Percentiles rank a stretch among this genome's conserved stretches.
These are phyloP conservation scores for Monosporascus sp. DNA, from an alignment of 2,329 filamentous ascomycete species.

Conservation along the genomic window DNA sequence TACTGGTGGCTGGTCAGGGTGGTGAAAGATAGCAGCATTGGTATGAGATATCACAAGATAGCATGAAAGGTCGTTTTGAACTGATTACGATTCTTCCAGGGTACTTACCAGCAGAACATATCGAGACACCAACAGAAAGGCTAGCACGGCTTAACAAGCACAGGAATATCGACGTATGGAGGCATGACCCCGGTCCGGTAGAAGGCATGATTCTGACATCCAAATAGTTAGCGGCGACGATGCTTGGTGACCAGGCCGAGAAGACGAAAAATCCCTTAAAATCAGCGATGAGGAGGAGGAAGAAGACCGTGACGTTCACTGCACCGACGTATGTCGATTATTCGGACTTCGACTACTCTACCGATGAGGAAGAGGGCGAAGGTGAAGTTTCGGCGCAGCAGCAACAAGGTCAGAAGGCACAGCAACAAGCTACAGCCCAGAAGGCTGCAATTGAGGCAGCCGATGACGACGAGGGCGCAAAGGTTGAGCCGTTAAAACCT, in stretches of 20 bases:
- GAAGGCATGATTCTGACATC: conserved; percentile 20
- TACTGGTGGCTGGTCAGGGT: conserved; percentile 99
- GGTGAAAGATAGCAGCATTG: conserved; percentile 95
- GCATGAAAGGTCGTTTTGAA: background rate
- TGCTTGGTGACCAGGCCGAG: conserved; percentile 61
- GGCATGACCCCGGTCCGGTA: background rate
- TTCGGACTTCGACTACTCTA: conserved; percentile 79
- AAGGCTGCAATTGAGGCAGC: conserved; percentile 26
- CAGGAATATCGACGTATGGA: conserved; percentile 86
- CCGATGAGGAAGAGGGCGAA: conserved; percentile 62
- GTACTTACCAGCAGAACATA: conserved; percentile 94
- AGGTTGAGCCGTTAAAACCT: conserved; percentile 51
- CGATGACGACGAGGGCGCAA: conserved; percentile 46
- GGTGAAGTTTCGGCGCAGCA: conserved; percentile 39
- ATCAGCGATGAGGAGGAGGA: conserved; percentile 74
- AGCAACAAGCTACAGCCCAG: conserved; percentile 23
- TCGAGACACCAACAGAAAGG: conserved; percentile 94
- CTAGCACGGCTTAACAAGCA: conserved; percentile 94
- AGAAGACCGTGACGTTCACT: conserved; percentile 84
- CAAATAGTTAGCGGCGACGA: conserved; percentile 53
- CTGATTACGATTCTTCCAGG: conserved; percentile 44
- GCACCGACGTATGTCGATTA: conserved; percentile 84
- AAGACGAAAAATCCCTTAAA: conserved; percentile 80
- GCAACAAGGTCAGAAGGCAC: conserved; percentile 23
- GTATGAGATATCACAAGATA: conserved; percentile 32